phyloP scores from a whole-genome alignment of 495 filamentous ascomycete genomes.

The Elaphomyces granulatus region DNA sequence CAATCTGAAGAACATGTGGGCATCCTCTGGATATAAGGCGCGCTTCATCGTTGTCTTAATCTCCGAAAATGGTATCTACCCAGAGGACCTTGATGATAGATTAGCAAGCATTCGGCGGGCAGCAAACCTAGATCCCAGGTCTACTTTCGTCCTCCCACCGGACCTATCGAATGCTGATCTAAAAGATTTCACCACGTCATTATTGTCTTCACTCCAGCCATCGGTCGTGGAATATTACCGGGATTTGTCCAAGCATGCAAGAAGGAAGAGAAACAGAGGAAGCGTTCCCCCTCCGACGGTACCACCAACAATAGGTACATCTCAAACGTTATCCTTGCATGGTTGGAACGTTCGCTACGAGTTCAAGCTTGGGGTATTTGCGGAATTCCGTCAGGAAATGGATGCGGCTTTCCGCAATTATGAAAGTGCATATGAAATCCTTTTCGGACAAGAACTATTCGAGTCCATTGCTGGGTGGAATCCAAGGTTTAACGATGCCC shows the following conservation, averaged over 20 bases:
- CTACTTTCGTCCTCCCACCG: conserved; percentile 61
- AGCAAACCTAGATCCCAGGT: conserved; percentile 66
- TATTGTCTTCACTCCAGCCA: conserved; percentile 46
- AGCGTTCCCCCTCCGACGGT: conserved; percentile 65
- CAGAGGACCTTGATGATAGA: conserved; percentile 57
- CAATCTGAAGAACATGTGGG: conserved; percentile 48
- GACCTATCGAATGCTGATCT: conserved; percentile 45
- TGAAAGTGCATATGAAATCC: conserved; percentile 65
- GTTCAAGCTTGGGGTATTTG: conserved; percentile 78
- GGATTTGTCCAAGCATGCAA: conserved; percentile 73
- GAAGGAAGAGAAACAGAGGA: conserved; percentile 67
- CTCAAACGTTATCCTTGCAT: conserved; percentile 64
- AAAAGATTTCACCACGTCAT: conserved; percentile 46
- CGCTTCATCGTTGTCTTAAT: conserved; percentile 64
- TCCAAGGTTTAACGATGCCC: conserved; percentile 71
- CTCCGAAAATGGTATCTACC: conserved; percentile 45
- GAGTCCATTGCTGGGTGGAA: conserved; percentile 79
- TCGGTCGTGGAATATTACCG: conserved; percentile 69
- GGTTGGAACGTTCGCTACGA: conserved; percentile 90
- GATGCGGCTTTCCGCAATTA: conserved; percentile 71
- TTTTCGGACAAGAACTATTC: conserved; percentile 68
- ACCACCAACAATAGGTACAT: conserved; percentile 69
- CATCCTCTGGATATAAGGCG: conserved; percentile 55
- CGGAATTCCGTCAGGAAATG: conserved; percentile 83
- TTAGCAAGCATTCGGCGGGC: conserved; percentile 57